phyloP scores from a whole-genome alignment of 257 asterid genomes.

The Fraxinus pennsylvanica region DNA sequence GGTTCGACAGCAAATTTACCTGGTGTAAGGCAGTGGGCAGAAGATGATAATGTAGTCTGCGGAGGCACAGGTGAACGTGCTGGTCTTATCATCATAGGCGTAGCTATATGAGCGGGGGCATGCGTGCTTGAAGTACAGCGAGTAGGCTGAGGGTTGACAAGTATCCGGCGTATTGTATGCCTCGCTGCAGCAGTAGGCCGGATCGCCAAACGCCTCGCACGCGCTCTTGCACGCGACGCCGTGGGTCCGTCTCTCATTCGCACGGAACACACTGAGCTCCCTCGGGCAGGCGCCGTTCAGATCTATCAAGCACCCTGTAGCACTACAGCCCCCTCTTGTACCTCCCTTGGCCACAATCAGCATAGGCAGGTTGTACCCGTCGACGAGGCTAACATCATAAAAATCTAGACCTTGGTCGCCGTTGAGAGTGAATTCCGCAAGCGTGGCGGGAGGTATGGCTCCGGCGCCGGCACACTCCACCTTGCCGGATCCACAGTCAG shows the following conservation, averaged over 20 bases:
- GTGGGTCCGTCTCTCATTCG: conserved; percentile 42
- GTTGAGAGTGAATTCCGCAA: conserved; percentile 87
- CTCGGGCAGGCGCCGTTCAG: conserved; percentile 88
- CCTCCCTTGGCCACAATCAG: conserved; percentile 79
- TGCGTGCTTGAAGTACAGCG: conserved; percentile 79
- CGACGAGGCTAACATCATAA: conserved; percentile 92
- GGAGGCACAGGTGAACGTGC: conserved; percentile 88
- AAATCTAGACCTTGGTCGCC: conserved; percentile 86
- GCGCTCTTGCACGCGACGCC: conserved; percentile 92
- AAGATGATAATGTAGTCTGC: conserved; percentile 87
- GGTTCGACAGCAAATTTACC: conserved; percentile 41
- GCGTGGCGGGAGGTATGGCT: conserved; percentile 93
- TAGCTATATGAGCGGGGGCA: conserved; percentile 95
- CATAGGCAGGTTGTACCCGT: conserved; percentile 93
- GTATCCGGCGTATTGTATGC: conserved; percentile 83
- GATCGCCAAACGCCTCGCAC: conserved; percentile 93
- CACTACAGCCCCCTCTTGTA: conserved; percentile 62
- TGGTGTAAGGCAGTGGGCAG: conserved; percentile 90
- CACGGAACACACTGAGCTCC: conserved; percentile 64
- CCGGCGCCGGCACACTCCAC: conserved; percentile 76
- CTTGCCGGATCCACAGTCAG: conserved; percentile 89
- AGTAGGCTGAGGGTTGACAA: conserved; percentile 78
- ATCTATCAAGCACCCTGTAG: conserved; percentile 86
- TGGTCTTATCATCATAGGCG: conserved; percentile 89
- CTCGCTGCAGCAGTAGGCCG: conserved; percentile 82